Percentiles rank a stretch among this genome's conserved stretches.
phyloP scores from a whole-genome alignment of 169 alveolate species.

The Perkinsus marinus region DNA sequence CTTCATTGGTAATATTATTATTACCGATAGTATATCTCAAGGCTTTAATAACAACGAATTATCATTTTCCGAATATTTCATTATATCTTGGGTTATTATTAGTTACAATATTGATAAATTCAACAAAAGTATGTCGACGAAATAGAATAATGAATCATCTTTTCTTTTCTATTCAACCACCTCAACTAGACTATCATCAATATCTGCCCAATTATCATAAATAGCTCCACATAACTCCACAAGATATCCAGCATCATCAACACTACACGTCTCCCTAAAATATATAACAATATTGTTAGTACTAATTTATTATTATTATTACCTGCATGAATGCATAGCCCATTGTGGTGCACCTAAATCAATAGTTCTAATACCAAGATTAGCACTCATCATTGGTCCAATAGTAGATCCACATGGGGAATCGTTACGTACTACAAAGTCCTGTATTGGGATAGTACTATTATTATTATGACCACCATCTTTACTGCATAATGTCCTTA shows the following conservation, averaged over 20 bases:
- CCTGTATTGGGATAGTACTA: slow-evolving; percentile 62
- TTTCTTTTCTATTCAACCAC: background rate
- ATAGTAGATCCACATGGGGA: slow-evolving; percentile 88
- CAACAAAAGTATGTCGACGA: no score
- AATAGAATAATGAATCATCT: no score
- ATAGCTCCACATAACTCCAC: background rate
- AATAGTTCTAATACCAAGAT: slow-evolving; percentile 55
- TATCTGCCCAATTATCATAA: background rate
- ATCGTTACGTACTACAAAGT: slow-evolving; percentile 77
- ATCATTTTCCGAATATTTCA: no score
- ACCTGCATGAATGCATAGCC: slow-evolving; percentile 88
- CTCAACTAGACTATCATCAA: background rate
- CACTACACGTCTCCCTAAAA: background rate
- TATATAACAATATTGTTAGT: no score
- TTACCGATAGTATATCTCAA: no score
- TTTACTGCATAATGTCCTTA: slow-evolving; percentile 39
- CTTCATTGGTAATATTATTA: no score
- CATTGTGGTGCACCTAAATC: slow-evolving; percentile 84
- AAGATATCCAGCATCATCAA: background rate
- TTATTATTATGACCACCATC: slow-evolving; percentile 9
- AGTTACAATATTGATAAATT: no score
- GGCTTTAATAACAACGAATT: no score
- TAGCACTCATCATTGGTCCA: slow-evolving; percentile 71
- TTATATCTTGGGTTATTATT: no score
- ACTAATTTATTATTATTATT: slow-evolving; percentile 19